Percentiles rank a stretch among this genome's conserved stretches.
These are phyloP conservation scores for Zasmidium angulare DNA, from an alignment of 2,329 filamentous ascomycete genomes.

Conservation along the genomic window DNA sequence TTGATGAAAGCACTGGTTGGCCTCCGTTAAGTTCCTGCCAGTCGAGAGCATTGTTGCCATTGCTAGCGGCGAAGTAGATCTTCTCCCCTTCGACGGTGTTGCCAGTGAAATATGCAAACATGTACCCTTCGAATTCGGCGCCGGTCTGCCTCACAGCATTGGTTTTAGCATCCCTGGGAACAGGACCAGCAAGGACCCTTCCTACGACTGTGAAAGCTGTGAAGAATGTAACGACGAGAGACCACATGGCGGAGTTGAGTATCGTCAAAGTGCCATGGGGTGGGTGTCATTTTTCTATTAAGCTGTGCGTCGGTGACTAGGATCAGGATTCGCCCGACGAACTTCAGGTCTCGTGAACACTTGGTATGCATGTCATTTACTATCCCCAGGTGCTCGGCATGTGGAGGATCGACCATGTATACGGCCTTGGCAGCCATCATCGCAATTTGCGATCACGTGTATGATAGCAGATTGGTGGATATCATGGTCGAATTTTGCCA, in stretches of 20 bases:
- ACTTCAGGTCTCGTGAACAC: neutral
- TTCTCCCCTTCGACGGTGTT: conserved; percentile 50
- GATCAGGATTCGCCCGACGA: conserved; percentile 1
- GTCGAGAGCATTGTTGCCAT: conserved; percentile 53
- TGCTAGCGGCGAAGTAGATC: conserved; percentile 53
- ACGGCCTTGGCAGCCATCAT: conserved; percentile 1
- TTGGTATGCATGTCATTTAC: neutral
- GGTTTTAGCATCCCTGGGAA: neutral
- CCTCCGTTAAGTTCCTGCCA: conserved; percentile 54
- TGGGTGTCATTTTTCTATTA: neutral
- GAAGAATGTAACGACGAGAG: neutral
- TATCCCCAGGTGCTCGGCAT: neutral
- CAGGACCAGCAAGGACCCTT: neutral
- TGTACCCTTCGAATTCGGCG: conserved; percentile 42
- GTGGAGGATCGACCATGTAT: conserved; percentile 1
- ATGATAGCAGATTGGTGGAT: neutral
- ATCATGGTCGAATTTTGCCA: neutral
- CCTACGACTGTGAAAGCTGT: neutral
- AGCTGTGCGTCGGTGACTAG: neutral
- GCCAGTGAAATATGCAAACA: conserved; percentile 55
- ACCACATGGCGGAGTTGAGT: neutral
- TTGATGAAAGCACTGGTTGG: conserved; percentile 48
- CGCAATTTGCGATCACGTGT: neutral
- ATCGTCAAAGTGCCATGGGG: neutral
- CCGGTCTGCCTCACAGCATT: conserved; percentile 4